These are phyloP conservation scores for Sherardia arvensis DNA, from an alignment of 257 asterid genomes.

Conservation along the genomic window DNA sequence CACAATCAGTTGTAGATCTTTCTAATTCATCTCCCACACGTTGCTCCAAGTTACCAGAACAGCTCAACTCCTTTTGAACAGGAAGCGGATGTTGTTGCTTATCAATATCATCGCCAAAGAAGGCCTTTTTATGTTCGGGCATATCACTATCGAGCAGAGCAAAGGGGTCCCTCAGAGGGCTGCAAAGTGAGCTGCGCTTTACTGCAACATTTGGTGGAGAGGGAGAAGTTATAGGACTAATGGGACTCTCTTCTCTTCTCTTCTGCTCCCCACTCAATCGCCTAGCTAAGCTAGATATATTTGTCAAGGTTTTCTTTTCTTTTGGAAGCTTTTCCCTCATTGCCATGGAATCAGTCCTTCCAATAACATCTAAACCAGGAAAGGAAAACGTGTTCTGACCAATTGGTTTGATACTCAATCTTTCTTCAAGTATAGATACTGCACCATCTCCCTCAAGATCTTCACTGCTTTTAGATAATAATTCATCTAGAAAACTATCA, in stretches of 20 bases:
- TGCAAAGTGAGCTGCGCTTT: too few species aligned
- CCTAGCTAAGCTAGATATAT: constrained; percentile 34
- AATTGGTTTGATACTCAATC: constrained; percentile 55
- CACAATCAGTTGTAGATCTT: constrained; percentile 19
- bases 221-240: constrained; percentile 34
- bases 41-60: constrained; percentile 29
- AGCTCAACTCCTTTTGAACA: constrained; percentile 17
- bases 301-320: constrained; percentile 31
- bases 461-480: constrained; percentile 37
- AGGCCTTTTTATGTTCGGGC: constrained; percentile 15
- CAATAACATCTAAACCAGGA: constrained; percentile 33
- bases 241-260: constrained; percentile 20
- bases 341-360: constrained; percentile 31
- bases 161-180: constrained; percentile 51
- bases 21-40: constrained; percentile 20
- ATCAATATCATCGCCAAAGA: constrained; percentile 21
- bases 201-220: constrained; percentile 61
- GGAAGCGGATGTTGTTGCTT: constrained; percentile 27
- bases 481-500: constrained; percentile 36
- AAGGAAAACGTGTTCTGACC: constrained; percentile 33
- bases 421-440: constrained; percentile 54
- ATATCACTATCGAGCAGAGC: constrained; percentile 41
- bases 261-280: constrained; percentile 23
- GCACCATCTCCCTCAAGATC: constrained; percentile 62
- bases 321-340: constrained; percentile 31